Percentiles rank a stretch among this genome's conserved stretches.
Evolutionary conservation across 1,284 basidiomycete species (phyloP).

Genomic region (Cystobasidiaceae sp.): DNA sequence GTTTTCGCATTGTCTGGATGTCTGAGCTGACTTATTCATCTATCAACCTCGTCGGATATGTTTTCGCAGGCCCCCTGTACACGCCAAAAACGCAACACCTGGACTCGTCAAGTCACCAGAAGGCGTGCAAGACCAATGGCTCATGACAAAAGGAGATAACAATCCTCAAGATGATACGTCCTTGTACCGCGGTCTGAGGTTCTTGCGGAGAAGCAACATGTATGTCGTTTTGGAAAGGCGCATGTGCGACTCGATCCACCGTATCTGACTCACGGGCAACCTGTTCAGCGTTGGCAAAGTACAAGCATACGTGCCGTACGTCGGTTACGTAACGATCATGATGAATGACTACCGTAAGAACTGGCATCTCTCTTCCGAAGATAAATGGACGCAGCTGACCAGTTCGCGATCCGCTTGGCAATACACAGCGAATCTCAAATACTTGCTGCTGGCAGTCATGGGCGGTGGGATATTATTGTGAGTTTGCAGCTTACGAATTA

Average conservation of each 20-base stretch:
- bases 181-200: slow-evolving; percentile 79
- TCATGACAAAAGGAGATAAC: slow-evolving; percentile 91
- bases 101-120: slow-evolving; percentile 13
- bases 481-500: no score
- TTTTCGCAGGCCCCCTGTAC: background rate
- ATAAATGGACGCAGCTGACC: background rate
- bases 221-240: background rate
- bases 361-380: no score
- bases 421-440: slow-evolving; percentile 78
- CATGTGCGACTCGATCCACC: no score
- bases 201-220: slow-evolving; percentile 77
- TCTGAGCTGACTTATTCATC: no score
- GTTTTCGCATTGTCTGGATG: background rate
- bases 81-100: slow-evolving; percentile 2
- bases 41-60: no score
- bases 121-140: slow-evolving; percentile 34
- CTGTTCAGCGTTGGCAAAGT: slow-evolving; percentile 32
- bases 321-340: slow-evolving; percentile 92
- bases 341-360: slow-evolving; percentile 50
- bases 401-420: background rate
- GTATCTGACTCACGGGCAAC: no score
- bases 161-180: slow-evolving; percentile 80
- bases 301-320: slow-evolving; percentile 64
- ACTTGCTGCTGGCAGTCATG: slow-evolving; percentile 71
- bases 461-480: slow-evolving; percentile 72